Base-by-base conservation (phyloP, 768 basidiomycete species). In the Agaricus sinodeliciosus region DNA sequence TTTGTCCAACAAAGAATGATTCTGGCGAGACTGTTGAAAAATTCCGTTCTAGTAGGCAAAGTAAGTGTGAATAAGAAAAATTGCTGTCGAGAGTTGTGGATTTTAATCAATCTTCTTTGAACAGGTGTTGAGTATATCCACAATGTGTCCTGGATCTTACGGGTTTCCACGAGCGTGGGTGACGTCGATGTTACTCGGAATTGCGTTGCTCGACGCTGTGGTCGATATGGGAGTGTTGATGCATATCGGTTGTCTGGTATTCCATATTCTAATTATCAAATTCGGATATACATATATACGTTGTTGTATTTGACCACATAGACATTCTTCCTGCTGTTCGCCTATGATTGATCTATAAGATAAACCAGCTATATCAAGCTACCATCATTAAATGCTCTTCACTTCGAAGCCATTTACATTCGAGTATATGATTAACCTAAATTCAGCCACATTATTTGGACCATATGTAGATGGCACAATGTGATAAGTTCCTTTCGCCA, bases 391-490 rank as follows among this genome's bases (percentile, higher is more conserved):
- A 31, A 36, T 46, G 15, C 37, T 39, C 37, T 59, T 50, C 18
- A 72, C 56, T 40, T 59, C 59, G n/a, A 68, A 54, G 3, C 64
- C 62, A 18, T 57, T 48, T 36, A 61, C 59, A 16, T 75, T 80
- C 37, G 78, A 78, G 62, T 87, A 86, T 5, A 86, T 67, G 15
- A 84, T 65, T 54, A 92, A 51, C 59, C 73, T 74, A 60, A 90
- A 94, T 18, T 65, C 71, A 1, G 70, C 73, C 34, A 76, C 71
- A 1, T 81, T 67, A 2, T 80, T 84, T 0, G 80, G 72, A n/a
- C 75, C 71, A 64, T 83, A 89, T 0, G 87, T 87, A 8, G 85
- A 90, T 1, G 87, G 85, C 1, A 94, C 73, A 16, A 85, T 65
- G 57, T 82, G 76, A 65, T 94, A 94, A 55, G 74, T 79, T 16